Evolutionary conservation across 345 rosid genomes (phyloP).

Genomic region (Bruguiera parviflora): DNA sequence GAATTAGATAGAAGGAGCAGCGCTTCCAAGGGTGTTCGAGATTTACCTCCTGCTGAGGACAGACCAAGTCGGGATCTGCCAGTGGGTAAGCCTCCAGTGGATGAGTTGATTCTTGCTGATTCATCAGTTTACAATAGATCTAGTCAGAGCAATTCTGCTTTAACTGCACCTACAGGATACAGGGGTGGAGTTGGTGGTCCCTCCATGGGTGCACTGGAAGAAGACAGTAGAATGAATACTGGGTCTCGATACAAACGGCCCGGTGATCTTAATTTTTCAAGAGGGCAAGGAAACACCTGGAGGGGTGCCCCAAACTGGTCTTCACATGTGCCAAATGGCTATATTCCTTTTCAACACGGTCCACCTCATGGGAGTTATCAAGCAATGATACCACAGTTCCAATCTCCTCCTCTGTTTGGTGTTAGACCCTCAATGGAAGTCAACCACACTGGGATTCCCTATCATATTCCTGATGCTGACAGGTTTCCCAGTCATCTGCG

Average conservation of each 20-base stretch:
- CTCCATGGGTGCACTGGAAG: slow-evolving; percentile 62
- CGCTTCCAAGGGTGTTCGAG: slow-evolving; percentile 47
- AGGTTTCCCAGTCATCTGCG: slow-evolving; percentile 80
- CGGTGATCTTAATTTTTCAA: slow-evolving; percentile 57
- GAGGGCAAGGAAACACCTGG: slow-evolving; percentile 90
- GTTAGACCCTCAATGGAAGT: slow-evolving; percentile 85
- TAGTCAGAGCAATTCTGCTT: slow-evolving; percentile 46
- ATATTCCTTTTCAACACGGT: slow-evolving; percentile 82
- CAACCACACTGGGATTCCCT: slow-evolving; percentile 71
- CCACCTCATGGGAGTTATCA: slow-evolving; percentile 79
- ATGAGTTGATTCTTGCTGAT: slow-evolving; percentile 61
- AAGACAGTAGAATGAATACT: slow-evolving; percentile 50
- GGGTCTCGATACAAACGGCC: slow-evolving; percentile 61
- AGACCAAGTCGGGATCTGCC: slow-evolving; percentile 46
- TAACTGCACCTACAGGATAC: slow-evolving; percentile 55
- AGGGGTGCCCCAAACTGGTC: slow-evolving; percentile 86
- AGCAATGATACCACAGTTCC: slow-evolving; percentile 72
- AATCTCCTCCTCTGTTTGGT: slow-evolving; percentile 65
- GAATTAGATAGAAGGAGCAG: slow-evolving; percentile 64
- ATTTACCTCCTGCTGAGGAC: slow-evolving; percentile 55
- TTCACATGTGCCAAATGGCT: slow-evolving; percentile 72
- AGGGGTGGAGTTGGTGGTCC: slow-evolving; percentile 68
- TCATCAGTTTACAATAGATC: slow-evolving; percentile 51
- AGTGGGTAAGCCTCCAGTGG: slow-evolving; percentile 49
- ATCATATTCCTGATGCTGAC: slow-evolving; percentile 75